These are phyloP conservation scores for Agastache rugosa DNA, from an alignment of 257 asterid species.

Conservation along the genomic window DNA sequence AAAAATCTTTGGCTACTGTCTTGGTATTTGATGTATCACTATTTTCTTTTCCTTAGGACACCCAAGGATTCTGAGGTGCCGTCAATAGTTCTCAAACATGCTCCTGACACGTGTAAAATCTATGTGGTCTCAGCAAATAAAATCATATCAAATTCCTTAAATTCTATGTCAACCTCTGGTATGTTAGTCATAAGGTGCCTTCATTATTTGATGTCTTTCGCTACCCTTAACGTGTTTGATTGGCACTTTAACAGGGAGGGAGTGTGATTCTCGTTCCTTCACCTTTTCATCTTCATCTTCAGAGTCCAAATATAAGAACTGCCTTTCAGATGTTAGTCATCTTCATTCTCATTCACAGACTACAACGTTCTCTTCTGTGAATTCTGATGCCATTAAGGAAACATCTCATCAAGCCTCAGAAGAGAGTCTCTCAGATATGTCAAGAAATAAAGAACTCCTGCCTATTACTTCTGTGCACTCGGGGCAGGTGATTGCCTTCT, in stretches of 20 bases:
- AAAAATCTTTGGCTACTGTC: not conserved
- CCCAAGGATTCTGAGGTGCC: constrained; percentile 65
- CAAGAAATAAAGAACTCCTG: constrained; percentile 39
- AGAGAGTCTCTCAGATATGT: constrained; percentile 39
- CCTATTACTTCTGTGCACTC: constrained; percentile 43
- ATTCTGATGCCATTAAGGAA: constrained; percentile 33
- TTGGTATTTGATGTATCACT: constrained; percentile 22
- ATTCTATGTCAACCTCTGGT: constrained; percentile 59
- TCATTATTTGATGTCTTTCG: not conserved
- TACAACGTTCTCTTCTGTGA: constrained; percentile 31
- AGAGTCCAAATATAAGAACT: constrained; percentile 43
- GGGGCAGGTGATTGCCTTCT: constrained; percentile 53
- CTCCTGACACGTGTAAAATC: constrained; percentile 64
- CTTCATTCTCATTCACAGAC: constrained; percentile 40
- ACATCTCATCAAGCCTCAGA: constrained; percentile 39
- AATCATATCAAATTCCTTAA: constrained; percentile 54
- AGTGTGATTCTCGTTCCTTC: constrained; percentile 39
- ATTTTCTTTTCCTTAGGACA: constrained; percentile 56
- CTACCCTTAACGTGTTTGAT: constrained; percentile 25
- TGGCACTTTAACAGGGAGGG: constrained; percentile 43
- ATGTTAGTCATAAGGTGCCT: constrained; percentile 31
- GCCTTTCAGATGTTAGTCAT: constrained; percentile 44
- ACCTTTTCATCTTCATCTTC: constrained; percentile 47
- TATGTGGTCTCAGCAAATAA: constrained; percentile 63
- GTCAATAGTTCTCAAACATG: constrained; percentile 66